phyloP scores from a whole-genome alignment of 371 early-diverging fungal species.

The Mucor sp. region DNA sequence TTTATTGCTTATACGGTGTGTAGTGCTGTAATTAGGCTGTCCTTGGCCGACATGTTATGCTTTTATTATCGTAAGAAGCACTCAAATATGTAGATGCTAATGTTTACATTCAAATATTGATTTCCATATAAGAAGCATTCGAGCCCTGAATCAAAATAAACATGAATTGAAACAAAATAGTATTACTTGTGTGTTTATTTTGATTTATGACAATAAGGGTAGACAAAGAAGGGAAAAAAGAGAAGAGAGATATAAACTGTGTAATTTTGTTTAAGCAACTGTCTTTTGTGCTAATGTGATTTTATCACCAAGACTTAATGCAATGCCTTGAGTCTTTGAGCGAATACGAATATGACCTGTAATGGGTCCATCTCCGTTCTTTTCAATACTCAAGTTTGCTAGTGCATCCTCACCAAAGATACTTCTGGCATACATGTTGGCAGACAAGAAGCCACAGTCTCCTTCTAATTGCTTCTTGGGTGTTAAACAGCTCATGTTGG shows the following conservation, averaged over 20 bases:
- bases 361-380: conserved; percentile 74
- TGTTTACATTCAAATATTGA: not conserved
- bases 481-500: conserved; percentile 95
- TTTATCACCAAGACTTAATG: conserved; percentile 86
- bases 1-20: no score
- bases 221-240: not conserved
- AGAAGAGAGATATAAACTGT: not conserved
- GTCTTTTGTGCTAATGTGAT: conserved; percentile 64
- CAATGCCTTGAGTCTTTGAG: conserved; percentile 97
- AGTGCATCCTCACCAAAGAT: conserved; percentile 98
- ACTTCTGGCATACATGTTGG: conserved; percentile 93
- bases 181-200: not conserved
- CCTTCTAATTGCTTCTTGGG: conserved; percentile 91
- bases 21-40: no score
- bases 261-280: conserved; percentile 26
- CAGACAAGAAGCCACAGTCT: conserved; percentile 95
- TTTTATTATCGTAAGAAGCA: no score
- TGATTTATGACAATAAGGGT: not conserved
- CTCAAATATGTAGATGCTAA: no score
- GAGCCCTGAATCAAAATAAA: not conserved
- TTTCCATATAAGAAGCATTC: not conserved
- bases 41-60: no score
- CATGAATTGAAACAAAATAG: not conserved
- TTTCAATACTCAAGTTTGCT: conserved; percentile 94
- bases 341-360: conserved; percentile 96